These are phyloP conservation scores for Eimeria maxima DNA, from an alignment of 169 alveolate genomes.

Conservation along the genomic window DNA sequence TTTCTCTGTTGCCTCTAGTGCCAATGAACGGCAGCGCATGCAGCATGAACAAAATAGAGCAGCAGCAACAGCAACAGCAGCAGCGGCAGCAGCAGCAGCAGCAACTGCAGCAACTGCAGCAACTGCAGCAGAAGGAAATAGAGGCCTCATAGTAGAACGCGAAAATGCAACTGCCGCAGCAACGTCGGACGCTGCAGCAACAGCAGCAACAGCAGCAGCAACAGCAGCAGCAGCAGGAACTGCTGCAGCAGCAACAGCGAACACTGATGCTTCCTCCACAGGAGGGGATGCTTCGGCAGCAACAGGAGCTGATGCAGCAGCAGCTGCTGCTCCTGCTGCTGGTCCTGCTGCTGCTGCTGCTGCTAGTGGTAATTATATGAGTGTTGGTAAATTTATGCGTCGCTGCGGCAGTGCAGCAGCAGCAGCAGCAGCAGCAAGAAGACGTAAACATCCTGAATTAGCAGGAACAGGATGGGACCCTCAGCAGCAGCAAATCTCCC, in stretches of 20 bases:
- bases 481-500: too few species aligned
- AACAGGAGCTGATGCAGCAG: not conserved
- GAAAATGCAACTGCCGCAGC: not conserved
- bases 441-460: conserved; percentile 24
- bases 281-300: not conserved
- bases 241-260: too few species aligned
- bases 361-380: not conserved
- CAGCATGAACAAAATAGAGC: too few species aligned
- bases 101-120: too few species aligned
- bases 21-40: not conserved
- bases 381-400: conserved; percentile 6
- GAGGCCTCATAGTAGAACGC: not conserved
- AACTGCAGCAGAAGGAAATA: not conserved
- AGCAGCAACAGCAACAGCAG: conserved; percentile 2
- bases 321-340: too few species aligned
- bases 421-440: conserved; percentile 58
- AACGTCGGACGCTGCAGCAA: not conserved
- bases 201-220: conserved; percentile 32
- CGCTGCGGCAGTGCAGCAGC: conserved; percentile 19
- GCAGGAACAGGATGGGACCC: conserved; percentile 55
- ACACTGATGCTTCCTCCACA: too few species aligned
- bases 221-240: not conserved
- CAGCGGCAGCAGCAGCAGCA: not conserved
- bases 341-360: not conserved
- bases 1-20: not conserved